Evolutionary conservation across 1,284 basidiomycete genomes (phyloP).

Genomic region (Cryptococcus sp.): DNA sequence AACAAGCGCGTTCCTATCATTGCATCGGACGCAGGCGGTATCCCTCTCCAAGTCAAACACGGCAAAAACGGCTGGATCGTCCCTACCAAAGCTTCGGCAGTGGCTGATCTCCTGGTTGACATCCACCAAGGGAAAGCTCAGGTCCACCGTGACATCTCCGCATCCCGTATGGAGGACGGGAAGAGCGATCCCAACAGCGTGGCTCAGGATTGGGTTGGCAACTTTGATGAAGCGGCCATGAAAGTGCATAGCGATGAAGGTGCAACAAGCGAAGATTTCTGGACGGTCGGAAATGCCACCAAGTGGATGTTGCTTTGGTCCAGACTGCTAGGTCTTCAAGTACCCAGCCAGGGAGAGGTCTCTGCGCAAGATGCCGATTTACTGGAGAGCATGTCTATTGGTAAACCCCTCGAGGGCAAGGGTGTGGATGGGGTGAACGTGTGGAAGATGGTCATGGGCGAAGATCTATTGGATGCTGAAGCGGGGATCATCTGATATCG

Average conservation of each 20-base stretch:
- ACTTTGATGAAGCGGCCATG: slow-evolving; percentile 26
- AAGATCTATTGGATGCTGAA: slow-evolving; percentile 41
- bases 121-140: slow-evolving; percentile 66
- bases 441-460: slow-evolving; percentile 50
- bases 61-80: slow-evolving; percentile 81
- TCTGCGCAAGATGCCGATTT: slow-evolving; percentile 14
- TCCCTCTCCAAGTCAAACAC: slow-evolving; percentile 79
- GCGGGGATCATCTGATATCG: slow-evolving; percentile 22
- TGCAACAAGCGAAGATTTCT: slow-evolving; percentile 47
- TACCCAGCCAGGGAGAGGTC: slow-evolving; percentile 4
- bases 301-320: slow-evolving; percentile 44
- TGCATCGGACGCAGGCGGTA: slow-evolving; percentile 77
- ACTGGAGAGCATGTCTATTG: slow-evolving; percentile 27
- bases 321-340: slow-evolving; percentile 28
- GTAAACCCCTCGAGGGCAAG: slow-evolving; percentile 23
- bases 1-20: slow-evolving; percentile 80
- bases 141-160: slow-evolving; percentile 23
- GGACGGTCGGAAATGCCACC: slow-evolving; percentile 50
- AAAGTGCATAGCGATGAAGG: slow-evolving; percentile 26
- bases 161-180: slow-evolving; percentile 9
- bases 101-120: slow-evolving; percentile 71
- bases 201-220: slow-evolving; percentile 35
- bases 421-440: slow-evolving; percentile 38
- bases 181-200: slow-evolving; percentile 36
- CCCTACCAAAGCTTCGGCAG: slow-evolving; percentile 66